These are phyloP conservation scores for Eimeria maxima DNA, from an alignment of 169 alveolate genomes.

Conservation along the genomic window DNA sequence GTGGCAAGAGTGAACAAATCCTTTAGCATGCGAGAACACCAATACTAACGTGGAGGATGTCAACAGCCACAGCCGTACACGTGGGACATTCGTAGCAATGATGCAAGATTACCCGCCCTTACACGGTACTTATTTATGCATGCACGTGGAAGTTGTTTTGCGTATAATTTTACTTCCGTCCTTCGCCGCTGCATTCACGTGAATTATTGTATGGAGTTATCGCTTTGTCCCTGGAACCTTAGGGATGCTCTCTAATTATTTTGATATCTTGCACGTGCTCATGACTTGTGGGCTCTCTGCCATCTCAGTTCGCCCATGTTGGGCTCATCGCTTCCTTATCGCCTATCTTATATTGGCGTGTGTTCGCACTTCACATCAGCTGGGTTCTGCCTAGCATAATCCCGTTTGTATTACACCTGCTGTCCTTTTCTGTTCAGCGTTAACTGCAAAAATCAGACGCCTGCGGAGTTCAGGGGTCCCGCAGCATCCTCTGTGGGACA, in stretches of 20 bases:
- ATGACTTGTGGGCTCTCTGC: background rate
- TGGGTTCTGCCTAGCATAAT: background rate
- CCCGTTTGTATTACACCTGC: background rate
- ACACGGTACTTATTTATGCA: background rate
- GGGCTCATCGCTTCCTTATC: background rate
- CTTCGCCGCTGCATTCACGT: background rate
- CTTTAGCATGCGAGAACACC: background rate
- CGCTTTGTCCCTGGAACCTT: too few species aligned
- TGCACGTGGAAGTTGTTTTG: background rate
- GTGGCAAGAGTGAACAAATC: background rate
- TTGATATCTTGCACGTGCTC: background rate
- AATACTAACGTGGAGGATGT: background rate
- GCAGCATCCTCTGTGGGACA: constrained; percentile 80
- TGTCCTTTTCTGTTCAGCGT: background rate
- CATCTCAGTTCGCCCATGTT: background rate
- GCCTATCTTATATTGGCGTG: background rate
- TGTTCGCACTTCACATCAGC: background rate
- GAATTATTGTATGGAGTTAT: too few species aligned
- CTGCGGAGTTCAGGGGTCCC: constrained; percentile 66
- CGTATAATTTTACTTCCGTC: background rate
- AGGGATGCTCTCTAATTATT: too few species aligned
- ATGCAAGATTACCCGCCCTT: background rate
- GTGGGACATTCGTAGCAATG: background rate
- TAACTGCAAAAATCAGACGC: constrained; percentile 70
- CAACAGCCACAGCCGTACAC: background rate